A percentile compares a stretch with the other conserved stretches of the same genome.
These are phyloP conservation scores for Russula virescens DNA, from an alignment of 768 basidiomycete species.

Conservation along the genomic window DNA sequence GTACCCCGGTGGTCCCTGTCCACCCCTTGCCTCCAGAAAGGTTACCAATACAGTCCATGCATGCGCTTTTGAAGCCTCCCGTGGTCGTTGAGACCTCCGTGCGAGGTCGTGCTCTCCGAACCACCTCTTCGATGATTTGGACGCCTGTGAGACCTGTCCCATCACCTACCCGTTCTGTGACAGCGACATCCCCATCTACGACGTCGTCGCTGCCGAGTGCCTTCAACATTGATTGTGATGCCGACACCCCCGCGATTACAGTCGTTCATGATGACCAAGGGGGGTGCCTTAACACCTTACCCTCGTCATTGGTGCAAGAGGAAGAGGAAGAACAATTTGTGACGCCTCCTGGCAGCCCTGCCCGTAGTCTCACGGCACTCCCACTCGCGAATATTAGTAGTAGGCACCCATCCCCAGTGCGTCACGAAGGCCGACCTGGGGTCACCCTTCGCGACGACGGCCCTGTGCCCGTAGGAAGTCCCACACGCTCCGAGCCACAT, in stretches of 20 bases:
- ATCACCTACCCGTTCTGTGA: conserved; percentile 12
- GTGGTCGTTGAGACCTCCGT: not conserved
- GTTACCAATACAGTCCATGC: not conserved
- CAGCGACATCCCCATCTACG: conserved; percentile 12
- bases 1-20: not conserved
- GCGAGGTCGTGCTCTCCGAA: conserved; percentile 14
- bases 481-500: conserved; percentile 13
- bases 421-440: conserved; percentile 12
- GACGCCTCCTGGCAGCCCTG: conserved; percentile 21
- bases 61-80: not conserved
- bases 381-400: not conserved
- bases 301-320: conserved; percentile 17
- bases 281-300: not conserved
- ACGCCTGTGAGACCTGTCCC: conserved; percentile 5
- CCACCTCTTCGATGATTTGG: conserved; percentile 16
- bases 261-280: conserved; percentile 2
- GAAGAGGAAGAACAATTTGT: conserved; percentile 20
- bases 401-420: conserved; percentile 19
- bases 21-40: not conserved
- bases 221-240: not conserved
- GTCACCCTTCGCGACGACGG: conserved; percentile 18
- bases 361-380: conserved; percentile 6
- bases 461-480: conserved; percentile 7
- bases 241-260: not conserved
- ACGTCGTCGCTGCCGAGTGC: conserved; percentile 7